Evolutionary conservation across 805 yeast species (phyloP), one percentile per base, ranked within the genome.

Genomic region (Myxozyma mucilagina): DNA sequence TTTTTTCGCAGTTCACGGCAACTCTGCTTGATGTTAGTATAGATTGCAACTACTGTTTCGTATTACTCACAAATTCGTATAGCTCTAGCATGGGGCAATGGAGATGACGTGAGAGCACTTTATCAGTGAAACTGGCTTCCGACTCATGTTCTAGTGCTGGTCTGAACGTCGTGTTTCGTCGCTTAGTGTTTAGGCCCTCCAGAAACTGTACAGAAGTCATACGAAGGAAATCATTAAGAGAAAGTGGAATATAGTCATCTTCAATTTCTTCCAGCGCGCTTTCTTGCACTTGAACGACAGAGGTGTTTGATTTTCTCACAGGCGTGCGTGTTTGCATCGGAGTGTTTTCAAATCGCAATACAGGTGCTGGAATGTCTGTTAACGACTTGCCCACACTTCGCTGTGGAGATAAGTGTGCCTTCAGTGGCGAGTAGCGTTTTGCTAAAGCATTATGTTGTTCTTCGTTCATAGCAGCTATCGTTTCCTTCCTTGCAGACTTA

Each of bases 1-100:
- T 81, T 81, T 39, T 78, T 78, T n/a, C 75, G 71, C 56, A 85
- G 70, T 63, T 85, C 87, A 43, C 78, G 76, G 64, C 83, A 79
- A 57, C 85, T 80, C 64, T 62, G 41, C 16, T 11, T 16, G n/a
- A 6, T 13, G 20, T 14, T 24, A 14, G 45, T 42, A 29, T 47
- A 47, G 16, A 36, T 14, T 7, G 16, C 11, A 11, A 18, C 5
- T 13, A 24, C 14, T 16, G 20, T 16, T 43, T n/a, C 14, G 14
- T 5, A 35, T 6, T 11, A 56, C 65, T 13, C 56, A 60, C 64
- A 62, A 83, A 82, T 36, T 82, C 82, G 64, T 78, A 79, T 66
- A 84, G 75, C 49, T 82, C 83, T 32, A 81, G 70, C 13, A 77
- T 67, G 8, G 81, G 80, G 13, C 82, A 69, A 53, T 76, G 75